Evolutionary conservation across 2,329 filamentous ascomycete genomes (phyloP), one percentile per base, ranked within the genome.

Genomic region (Botryotinia globosa): DNA sequence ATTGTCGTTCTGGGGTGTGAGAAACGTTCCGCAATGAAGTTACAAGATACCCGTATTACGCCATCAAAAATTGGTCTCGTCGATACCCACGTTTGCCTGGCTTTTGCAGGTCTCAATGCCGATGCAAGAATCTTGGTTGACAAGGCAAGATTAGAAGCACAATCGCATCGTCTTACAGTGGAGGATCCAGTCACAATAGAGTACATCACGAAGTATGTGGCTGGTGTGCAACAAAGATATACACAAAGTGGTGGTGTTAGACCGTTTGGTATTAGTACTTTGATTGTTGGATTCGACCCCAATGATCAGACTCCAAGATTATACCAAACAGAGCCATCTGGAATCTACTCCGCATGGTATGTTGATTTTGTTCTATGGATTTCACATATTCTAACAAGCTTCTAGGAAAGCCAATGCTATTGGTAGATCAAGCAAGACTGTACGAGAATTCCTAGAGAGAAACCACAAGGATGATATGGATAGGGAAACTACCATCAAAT

Each of bases 401-500:
- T 71, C 76, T 77, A 98, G 96, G 96, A 98, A 99, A 88, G 97
- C 96, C 80, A 99, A 99, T 81, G 96, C 96, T 73, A 99, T 99
- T 81, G 96, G 96, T 73, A 92, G 96, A 81, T 98, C 95, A 70
- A 97, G 94, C 89, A 99, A 99, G 89, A 99, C 96, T 16, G 96
- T 99, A 73, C 93, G 96, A 80, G 96, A 99, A 82, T 99, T 99
- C 84, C 89, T 99, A 77, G 96, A 99, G 85, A 91, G 97, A 82
- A 98, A 99, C 85, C 97, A 99, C 88, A 97, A 97, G 87, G 94
- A 97, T 80, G 93, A 93, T 75, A 97, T 99, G 94, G 93, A 98
- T 82, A 90, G 94, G 76, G 94, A 98, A 85, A 91, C 94, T 79
- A 98, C 97, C 59, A 97, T 99, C 82, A 94, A 97, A 82, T 87